Base-by-base conservation (phyloP, 176 grass and related monocot genomes). In the Phoenix roebelenii region DNA sequence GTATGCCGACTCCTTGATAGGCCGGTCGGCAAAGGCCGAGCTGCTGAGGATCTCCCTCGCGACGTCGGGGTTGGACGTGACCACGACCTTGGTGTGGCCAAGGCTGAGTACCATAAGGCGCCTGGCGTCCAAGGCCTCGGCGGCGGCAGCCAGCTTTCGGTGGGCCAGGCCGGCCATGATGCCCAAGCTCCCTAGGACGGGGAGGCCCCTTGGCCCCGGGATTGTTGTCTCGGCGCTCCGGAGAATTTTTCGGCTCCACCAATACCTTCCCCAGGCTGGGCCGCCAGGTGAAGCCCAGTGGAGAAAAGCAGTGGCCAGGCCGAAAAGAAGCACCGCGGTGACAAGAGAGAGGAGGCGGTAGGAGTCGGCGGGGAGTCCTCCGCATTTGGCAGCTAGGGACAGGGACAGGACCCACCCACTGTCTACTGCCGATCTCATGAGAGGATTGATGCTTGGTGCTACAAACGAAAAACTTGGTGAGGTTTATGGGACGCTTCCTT, bases 51-150 rank as follows among this genome's bases (percentile, higher is more conserved):
- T 20, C 20, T 20, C 20, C 20, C 20, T 20, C 20, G 20, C 20
- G 20, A 20, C 20, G 20, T 20, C 20, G n/a, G 92, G 83, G 75
- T 85, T 64, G 50, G 78, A 57, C 1, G 92, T 76, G 2, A 97
- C 80, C 17, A 97, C 64, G 16, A 68, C 57, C 1, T 81, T 72
- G 18, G 92, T 91, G 25, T 76, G 75, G 7, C 92, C 87, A 20
- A 91, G 68, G 58, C 83, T 89, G 78, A 97, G 75, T 4, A 87
- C 87, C 92, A 97, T 97, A 0, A 97, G 69, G 22, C 79, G 75
- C 51, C 57, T 7, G 0, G 75, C 78, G 0, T 71, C 6, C 4
- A 65, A 58, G 16, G 52, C 0, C 0, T 5, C 22, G 0, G 87
- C 86, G 5, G 72, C 80, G 0, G 64, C 64, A 0, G 80, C 80